Evolutionary conservation across 306 rosid genomes (phyloP).

Genomic region (Astragalus glycyphyllos): DNA sequence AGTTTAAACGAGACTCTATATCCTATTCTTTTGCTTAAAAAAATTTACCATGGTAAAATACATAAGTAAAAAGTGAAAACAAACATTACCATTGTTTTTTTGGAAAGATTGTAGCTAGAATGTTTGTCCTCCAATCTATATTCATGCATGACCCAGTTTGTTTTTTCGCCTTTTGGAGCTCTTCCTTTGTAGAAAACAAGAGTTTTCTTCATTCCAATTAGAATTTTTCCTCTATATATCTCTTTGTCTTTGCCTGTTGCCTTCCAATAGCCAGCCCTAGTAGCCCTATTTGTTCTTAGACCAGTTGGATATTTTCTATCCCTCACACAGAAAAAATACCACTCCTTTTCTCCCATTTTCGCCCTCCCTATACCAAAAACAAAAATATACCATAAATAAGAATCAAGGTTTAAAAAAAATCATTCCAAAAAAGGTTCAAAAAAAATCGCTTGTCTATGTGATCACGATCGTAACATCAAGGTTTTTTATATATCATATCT

Average conservation of each 20-base stretch:
- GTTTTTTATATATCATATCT: too few species aligned
- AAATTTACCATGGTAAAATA: too few species aligned
- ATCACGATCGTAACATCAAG: too few species aligned
- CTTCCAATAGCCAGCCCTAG: constrained; percentile 89
- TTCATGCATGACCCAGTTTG: constrained; percentile 96
- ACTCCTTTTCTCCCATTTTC: constrained; percentile 83
- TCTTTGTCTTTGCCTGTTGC: constrained; percentile 95
- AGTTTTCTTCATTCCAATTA: constrained; percentile 95
- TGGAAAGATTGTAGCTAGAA: constrained; percentile 47
- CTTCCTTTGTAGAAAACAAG: constrained; percentile 89
- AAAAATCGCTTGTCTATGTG: too few species aligned
- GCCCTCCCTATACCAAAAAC: constrained; percentile 61
- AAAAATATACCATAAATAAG: not conserved
- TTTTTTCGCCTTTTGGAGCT: constrained; percentile 75
- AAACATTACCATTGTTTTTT: constrained; percentile 56
- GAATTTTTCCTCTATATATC: constrained; percentile 52
- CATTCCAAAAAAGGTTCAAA: too few species aligned
- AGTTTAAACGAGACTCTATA: too few species aligned
- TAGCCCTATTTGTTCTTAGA: constrained; percentile 83
- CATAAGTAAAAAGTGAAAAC: not conserved
- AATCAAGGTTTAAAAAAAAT: too few species aligned
- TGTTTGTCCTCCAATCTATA: constrained; percentile 66
- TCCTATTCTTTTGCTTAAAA: too few species aligned
- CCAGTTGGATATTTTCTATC: constrained; percentile 92
- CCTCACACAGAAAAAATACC: constrained; percentile 83